These are phyloP conservation scores for Populus ilicifolia DNA, from an alignment of 345 rosid genomes.

Conservation along the genomic window DNA sequence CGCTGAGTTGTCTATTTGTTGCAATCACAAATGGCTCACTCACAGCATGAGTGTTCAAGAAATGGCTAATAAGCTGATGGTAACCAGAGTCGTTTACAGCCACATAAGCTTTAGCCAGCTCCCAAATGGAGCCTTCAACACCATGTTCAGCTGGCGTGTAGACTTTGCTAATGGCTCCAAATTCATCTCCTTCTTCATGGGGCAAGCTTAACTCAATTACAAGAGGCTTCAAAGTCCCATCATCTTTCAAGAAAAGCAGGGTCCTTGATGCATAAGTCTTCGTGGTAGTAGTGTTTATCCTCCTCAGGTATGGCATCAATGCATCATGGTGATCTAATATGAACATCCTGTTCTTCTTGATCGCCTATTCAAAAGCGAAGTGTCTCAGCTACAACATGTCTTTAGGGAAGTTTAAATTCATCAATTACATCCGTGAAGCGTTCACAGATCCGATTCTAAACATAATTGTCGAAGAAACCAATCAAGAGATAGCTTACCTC, in stretches of 20 bases:
- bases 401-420: not conserved
- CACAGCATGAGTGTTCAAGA: conserved; percentile 44
- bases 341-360: conserved; percentile 50
- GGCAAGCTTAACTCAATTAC: conserved; percentile 76
- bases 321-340: conserved; percentile 73
- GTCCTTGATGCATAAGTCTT: conserved; percentile 76
- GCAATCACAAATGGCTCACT: conserved; percentile 42
- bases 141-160: conserved; percentile 62
- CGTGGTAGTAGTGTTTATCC: conserved; percentile 54
- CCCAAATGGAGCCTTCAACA: conserved; percentile 59
- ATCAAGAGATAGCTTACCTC: conserved; percentile 12
- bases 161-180: conserved; percentile 60
- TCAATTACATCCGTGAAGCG: not conserved
- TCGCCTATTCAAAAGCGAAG: conserved; percentile 38
- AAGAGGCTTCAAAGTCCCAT: conserved; percentile 73
- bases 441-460: not conserved
- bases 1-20: conserved; percentile 38
- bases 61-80: conserved; percentile 88
- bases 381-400: not conserved
- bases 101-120: conserved; percentile 78
- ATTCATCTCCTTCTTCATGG: conserved; percentile 52
- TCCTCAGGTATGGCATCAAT: conserved; percentile 60
- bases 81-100: conserved; percentile 75
- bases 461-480: not conserved
- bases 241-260: conserved; percentile 57